A percentile compares a stretch with the other conserved stretches of the same genome.
These are phyloP conservation scores for Podospora pseudopauciseta DNA, from an alignment of 495 filamentous ascomycete species.

Conservation along the genomic window DNA sequence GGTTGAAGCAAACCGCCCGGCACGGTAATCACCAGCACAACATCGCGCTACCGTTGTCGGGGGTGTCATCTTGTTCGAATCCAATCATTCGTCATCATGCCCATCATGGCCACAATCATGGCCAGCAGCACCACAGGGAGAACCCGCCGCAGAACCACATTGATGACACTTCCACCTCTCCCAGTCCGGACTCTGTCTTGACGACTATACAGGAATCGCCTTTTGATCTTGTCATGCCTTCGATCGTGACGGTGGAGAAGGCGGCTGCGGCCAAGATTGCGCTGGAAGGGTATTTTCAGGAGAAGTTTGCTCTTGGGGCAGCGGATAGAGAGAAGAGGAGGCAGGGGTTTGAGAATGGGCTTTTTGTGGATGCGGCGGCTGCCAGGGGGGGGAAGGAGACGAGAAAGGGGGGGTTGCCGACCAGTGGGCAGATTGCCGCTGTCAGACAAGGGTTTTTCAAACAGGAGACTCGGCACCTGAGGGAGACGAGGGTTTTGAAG, in stretches of 20 bases:
- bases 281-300: conserved; percentile 78
- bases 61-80: not conserved
- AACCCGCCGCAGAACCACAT: conserved; percentile 19
- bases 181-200: conserved; percentile 34
- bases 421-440: conserved; percentile 52
- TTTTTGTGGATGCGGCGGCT: conserved; percentile 34
- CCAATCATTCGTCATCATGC: not conserved
- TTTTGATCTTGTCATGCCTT: conserved; percentile 45
- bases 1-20: not conserved
- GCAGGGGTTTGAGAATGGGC: conserved; percentile 60
- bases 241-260: conserved; percentile 73
- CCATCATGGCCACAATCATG: not conserved
- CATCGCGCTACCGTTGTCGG: not conserved
- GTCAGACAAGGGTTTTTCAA: conserved; percentile 54
- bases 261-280: conserved; percentile 78
- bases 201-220: conserved; percentile 42
- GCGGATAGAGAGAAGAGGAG: conserved; percentile 62
- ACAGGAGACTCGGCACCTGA: conserved; percentile 71
- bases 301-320: conserved; percentile 34
- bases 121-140: conserved; percentile 2
- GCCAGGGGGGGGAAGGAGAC: conserved; percentile 29
- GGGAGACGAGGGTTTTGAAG: conserved; percentile 68
- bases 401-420: conserved; percentile 34
- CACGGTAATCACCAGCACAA: not conserved
- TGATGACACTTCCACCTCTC: not conserved